Evolutionary conservation across 495 filamentous ascomycete genomes (phyloP).

Genomic region (Glarea lozoyensis): DNA sequence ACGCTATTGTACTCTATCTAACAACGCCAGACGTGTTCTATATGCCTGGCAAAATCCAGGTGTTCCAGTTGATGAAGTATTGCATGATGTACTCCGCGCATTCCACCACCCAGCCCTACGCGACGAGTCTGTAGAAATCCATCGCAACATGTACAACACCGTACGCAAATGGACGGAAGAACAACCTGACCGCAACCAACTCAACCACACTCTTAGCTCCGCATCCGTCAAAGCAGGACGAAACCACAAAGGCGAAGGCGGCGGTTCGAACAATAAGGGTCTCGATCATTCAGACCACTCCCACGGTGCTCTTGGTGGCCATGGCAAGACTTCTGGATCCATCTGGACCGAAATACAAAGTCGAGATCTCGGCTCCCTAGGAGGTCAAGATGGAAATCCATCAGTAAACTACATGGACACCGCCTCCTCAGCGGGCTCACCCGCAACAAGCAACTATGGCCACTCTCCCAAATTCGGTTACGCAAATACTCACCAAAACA

Average conservation of each 20-base stretch:
- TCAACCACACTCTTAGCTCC: conserved; percentile 64
- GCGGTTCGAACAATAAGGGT: conserved; percentile 15
- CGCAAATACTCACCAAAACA: conserved; percentile 17
- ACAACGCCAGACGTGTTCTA: conserved; percentile 51
- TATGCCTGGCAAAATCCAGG: conserved; percentile 86
- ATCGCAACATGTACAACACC: conserved; percentile 75
- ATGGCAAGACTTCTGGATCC: conserved; percentile 38
- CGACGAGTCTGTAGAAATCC: conserved; percentile 62
- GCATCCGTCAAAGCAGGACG: conserved; percentile 71
- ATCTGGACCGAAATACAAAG: conserved; percentile 43
- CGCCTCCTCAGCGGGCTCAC: conserved; percentile 6
- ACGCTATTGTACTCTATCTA: not conserved
- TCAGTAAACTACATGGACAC: conserved; percentile 4
- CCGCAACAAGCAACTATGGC: not conserved
- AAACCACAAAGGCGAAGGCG: conserved; percentile 47
- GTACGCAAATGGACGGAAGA: conserved; percentile 69
- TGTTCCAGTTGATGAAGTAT: conserved; percentile 67
- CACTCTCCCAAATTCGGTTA: conserved; percentile 19
- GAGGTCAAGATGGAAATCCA: conserved; percentile 16
- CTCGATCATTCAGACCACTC: conserved; percentile 8
- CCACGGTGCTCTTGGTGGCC: conserved; percentile 36
- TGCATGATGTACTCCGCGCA: conserved; percentile 63
- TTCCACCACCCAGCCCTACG: conserved; percentile 87
- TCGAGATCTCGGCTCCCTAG: conserved; percentile 31
- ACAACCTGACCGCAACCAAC: conserved; percentile 50